Conservation (phyloP, 371 early-diverging fungal species). For the Circinella umbellata region DNA sequence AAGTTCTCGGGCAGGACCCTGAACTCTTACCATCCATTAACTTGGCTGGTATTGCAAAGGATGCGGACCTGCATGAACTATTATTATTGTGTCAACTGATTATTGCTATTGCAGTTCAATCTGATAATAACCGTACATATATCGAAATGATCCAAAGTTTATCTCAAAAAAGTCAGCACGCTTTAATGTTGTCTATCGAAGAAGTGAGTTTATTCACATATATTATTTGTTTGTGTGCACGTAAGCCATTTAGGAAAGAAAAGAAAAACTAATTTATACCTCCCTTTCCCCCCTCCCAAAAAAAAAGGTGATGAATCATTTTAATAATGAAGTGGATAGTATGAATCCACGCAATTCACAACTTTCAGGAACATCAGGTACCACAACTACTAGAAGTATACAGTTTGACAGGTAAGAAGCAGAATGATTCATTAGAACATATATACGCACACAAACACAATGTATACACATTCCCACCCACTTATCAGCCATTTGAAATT, state of each 20-base stretch:
- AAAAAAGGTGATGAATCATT: conserved; percentile 45
- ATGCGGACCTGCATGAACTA: conserved; percentile 72
- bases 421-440: not conserved
- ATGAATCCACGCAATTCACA: conserved; percentile 34
- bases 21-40: conserved; percentile 63
- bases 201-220: conserved; percentile 37
- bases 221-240: too few species aligned
- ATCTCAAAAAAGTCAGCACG: conserved; percentile 79
- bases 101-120: conserved; percentile 89
- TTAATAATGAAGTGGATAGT: conserved; percentile 39
- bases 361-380: conserved; percentile 36
- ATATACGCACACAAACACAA: not conserved
- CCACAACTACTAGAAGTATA: conserved; percentile 25
- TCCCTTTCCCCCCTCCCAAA: too few species aligned
- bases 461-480: too few species aligned
- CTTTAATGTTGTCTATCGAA: conserved; percentile 92
- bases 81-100: conserved; percentile 82
- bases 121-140: conserved; percentile 79
- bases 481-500: too few species aligned
- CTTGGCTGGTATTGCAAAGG: conserved; percentile 84
- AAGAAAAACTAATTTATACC: not conserved
- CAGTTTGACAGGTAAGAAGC: conserved; percentile 25
- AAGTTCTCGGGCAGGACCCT: conserved; percentile 74
- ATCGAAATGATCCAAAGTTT: conserved; percentile 88
- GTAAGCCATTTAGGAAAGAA: too few species aligned